These are phyloP conservation scores for Coemansia nantahalensis DNA, from an alignment of 192 early-diverging fungal species.

Conservation along the genomic window DNA sequence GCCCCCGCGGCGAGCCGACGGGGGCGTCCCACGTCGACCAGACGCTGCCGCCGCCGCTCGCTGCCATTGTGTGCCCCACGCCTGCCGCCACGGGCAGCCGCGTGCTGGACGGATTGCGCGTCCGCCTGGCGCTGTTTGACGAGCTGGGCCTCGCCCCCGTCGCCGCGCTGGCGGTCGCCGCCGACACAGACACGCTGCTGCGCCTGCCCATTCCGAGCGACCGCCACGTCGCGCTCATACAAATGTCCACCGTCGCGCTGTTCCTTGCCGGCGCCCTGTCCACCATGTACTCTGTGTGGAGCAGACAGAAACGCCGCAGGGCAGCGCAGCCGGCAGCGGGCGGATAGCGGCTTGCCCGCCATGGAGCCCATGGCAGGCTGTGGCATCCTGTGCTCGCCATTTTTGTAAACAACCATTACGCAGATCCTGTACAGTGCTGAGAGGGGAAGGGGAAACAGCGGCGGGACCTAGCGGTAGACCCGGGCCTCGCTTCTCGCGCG, in stretches of 20 bases:
- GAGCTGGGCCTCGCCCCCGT: conserved; percentile 34
- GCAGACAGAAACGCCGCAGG: no score
- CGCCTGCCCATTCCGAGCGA: conserved; percentile 35
- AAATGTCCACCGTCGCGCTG: conserved; percentile 15
- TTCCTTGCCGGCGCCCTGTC: conserved; percentile 24
- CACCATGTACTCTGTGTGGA: conserved; percentile 1
- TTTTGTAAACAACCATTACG: no score
- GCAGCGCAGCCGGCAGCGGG: no score
- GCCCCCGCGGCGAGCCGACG: no score
- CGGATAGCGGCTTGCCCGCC: no score
- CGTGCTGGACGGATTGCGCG: conserved; percentile 13
- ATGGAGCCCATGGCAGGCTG: no score
- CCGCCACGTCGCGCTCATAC: conserved; percentile 12
- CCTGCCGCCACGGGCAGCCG: not conserved
- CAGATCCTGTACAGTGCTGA: conserved; percentile 3
- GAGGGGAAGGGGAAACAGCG: not conserved
- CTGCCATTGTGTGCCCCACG: no score
- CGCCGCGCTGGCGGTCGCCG: conserved; percentile 10
- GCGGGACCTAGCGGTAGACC: conserved; percentile 15
- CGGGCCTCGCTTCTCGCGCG: conserved; percentile 35
- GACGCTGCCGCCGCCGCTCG: not conserved
- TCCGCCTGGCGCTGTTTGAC: conserved; percentile 33
- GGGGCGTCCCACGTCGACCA: no score
- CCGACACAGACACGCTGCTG: conserved; percentile 37
- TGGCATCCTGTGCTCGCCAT: no score